Percentiles rank a stretch among this genome's conserved stretches.
Conservation (phyloP, 2,329 filamentous ascomycete genomes). For the Arthroderma sp. region DNA sequence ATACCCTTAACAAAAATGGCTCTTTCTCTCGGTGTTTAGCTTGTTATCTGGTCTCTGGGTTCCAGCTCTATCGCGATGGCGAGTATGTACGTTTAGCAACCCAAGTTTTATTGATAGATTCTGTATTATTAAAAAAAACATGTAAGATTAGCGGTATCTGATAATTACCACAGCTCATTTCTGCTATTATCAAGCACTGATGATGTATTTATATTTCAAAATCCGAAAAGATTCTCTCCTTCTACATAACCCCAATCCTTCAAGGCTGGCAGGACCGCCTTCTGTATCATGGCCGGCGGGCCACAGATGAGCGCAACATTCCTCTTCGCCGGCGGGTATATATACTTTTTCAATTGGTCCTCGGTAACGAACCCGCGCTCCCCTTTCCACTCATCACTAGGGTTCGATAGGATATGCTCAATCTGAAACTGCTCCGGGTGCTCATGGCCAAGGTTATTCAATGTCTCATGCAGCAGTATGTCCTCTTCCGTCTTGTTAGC, state of each 20-base stretch:
- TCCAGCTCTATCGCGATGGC: no score
- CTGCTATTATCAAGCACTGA: no score
- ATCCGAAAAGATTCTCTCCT: slow-evolving; percentile 34
- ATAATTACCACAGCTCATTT: no score
- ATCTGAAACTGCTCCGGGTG: slow-evolving; percentile 30
- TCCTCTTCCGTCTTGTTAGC: slow-evolving; percentile 37
- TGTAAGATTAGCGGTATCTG: no score
- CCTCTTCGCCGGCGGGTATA: slow-evolving; percentile 31
- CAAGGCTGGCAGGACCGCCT: slow-evolving; percentile 38
- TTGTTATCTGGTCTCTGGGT: not conserved
- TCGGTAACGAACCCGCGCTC: slow-evolving; percentile 33
- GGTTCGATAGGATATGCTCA: slow-evolving; percentile 36
- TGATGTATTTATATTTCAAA: slow-evolving; percentile 13
- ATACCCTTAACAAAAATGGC: not conserved
- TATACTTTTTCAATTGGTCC: slow-evolving; percentile 27
- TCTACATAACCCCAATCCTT: slow-evolving; percentile 34
- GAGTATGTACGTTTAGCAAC: no score
- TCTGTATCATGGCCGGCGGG: slow-evolving; percentile 39
- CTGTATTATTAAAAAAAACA: no score
- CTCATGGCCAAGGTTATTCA: slow-evolving; percentile 29
- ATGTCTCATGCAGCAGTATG: slow-evolving; percentile 32
- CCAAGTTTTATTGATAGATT: no score
- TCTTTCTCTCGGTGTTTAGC: no score
- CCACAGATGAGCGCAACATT: slow-evolving; percentile 38
- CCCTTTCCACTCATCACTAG: slow-evolving; percentile 34